phyloP scores from a whole-genome alignment of 2,329 filamentous ascomycete species.

The Elsinoe arachidis region DNA sequence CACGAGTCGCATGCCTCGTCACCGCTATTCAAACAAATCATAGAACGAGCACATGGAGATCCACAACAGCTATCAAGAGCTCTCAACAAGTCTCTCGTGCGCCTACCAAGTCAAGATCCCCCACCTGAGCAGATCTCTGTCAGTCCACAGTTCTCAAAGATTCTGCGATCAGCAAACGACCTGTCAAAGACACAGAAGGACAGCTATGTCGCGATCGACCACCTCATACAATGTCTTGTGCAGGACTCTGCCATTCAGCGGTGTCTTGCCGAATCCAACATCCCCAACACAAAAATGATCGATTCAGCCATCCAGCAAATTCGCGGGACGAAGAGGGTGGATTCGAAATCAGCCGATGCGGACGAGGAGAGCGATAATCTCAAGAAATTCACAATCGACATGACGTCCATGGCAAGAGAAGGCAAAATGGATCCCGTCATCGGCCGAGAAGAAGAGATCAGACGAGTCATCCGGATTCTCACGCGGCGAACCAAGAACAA shows the following conservation, averaged over 20 bases:
- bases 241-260: slow-evolving; percentile 69
- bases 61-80: slow-evolving; percentile 78
- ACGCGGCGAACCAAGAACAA: slow-evolving; percentile 97
- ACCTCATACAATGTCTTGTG: slow-evolving; percentile 75
- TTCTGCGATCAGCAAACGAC: slow-evolving; percentile 77
- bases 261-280: slow-evolving; percentile 73
- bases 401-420: slow-evolving; percentile 92
- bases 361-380: slow-evolving; percentile 92
- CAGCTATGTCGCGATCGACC: slow-evolving; percentile 86
- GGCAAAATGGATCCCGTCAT: slow-evolving; percentile 98
- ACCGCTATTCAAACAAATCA: slow-evolving; percentile 88
- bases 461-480: slow-evolving; percentile 82
- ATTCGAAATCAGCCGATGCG: slow-evolving; percentile 90
- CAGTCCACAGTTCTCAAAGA: slow-evolving; percentile 70
- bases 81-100: slow-evolving; percentile 84
- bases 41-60: slow-evolving; percentile 90
- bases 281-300: slow-evolving; percentile 83
- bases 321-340: slow-evolving; percentile 83
- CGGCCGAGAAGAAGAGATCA: slow-evolving; percentile 90
- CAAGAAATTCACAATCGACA: slow-evolving; percentile 97
- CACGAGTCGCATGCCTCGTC: slow-evolving; percentile 58
- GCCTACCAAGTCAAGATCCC: slow-evolving; percentile 87
- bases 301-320: slow-evolving; percentile 87
- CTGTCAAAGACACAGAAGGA: slow-evolving; percentile 97
- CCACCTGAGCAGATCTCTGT: slow-evolving; percentile 82